Evolutionary conservation across 768 basidiomycete species (phyloP).

Genomic region (Pleurotus eryngii): DNA sequence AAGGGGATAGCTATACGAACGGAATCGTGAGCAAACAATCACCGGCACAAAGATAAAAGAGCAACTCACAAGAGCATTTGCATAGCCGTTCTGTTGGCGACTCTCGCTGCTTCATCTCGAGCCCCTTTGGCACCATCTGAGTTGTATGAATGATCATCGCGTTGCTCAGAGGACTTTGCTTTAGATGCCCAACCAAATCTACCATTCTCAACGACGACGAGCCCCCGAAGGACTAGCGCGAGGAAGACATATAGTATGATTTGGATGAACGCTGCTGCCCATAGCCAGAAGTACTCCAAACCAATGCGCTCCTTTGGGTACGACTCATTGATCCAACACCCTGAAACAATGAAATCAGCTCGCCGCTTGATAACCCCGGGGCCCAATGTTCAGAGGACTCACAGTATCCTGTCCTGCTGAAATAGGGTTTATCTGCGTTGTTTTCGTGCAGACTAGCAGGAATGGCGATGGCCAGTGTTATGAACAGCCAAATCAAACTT

Average conservation of each 20-base stretch:
- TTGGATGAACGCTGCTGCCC: constrained; percentile 35
- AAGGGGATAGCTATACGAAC: constrained; percentile 28
- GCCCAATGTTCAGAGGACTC: background rate
- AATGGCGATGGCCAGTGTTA: constrained; percentile 30
- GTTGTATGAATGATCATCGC: background rate
- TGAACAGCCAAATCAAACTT: constrained; percentile 29
- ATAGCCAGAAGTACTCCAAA: constrained; percentile 43
- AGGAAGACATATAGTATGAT: constrained; percentile 35
- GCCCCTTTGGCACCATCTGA: background rate
- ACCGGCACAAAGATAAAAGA: background rate
- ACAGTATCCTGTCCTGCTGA: constrained; percentile 34
- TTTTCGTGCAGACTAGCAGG: constrained; percentile 26
- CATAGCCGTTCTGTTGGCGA: constrained; percentile 21
- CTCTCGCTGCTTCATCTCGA: background rate
- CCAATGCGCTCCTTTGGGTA: constrained; percentile 32
- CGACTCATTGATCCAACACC: constrained; percentile 40
- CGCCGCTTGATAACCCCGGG: no score
- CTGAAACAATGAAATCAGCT: constrained; percentile 14
- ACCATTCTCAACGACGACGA: constrained; percentile 1
- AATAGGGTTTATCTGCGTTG: constrained; percentile 21
- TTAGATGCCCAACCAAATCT: background rate
- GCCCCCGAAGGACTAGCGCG: constrained; percentile 27
- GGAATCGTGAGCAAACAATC: background rate
- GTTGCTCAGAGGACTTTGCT: background rate
- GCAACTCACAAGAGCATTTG: constrained; percentile 38